Percentiles rank a stretch among this genome's conserved stretches.
phyloP scores from a whole-genome alignment of 2,329 filamentous ascomycete species.

The Graphilbum ipis-grandicollis region DNA sequence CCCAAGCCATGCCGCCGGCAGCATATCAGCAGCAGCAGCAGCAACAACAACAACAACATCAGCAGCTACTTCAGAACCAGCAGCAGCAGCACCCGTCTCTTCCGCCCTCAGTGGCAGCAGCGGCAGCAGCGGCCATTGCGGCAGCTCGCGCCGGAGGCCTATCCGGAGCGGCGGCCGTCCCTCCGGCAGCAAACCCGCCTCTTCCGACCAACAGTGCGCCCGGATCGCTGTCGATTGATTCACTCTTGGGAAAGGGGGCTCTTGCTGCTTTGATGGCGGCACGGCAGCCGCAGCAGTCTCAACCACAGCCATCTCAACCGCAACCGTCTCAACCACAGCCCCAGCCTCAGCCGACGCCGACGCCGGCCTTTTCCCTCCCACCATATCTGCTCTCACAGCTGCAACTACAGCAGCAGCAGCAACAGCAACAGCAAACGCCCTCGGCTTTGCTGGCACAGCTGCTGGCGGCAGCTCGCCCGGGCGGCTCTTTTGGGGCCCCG shows the following conservation, averaged over 20 bases:
- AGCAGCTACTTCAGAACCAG: neutral
- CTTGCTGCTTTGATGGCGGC: slow-evolving; percentile 37
- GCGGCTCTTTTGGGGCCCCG: slow-evolving; percentile 16
- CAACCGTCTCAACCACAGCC: slow-evolving; percentile 24
- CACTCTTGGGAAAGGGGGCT: slow-evolving; percentile 40
- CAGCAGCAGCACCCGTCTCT: slow-evolving; percentile 1
- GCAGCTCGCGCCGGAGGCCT: slow-evolving; percentile 12
- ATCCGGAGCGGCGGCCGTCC: slow-evolving; percentile 4
- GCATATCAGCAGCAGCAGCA: slow-evolving; percentile 5
- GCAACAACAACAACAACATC: slow-evolving; percentile 1
- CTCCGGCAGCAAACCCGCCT: neutral
- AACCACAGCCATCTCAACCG: slow-evolving; percentile 18
- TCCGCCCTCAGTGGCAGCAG: slow-evolving; percentile 13
- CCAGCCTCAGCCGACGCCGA: too few species aligned
- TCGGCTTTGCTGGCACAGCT: slow-evolving; percentile 7
- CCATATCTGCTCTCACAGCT: neutral
- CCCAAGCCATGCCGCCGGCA: slow-evolving; percentile 14
- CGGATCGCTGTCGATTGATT: slow-evolving; percentile 32
- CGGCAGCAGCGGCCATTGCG: slow-evolving; percentile 7
- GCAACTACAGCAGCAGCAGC: neutral
- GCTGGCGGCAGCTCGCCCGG: slow-evolving; percentile 1
- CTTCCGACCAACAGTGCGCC: slow-evolving; percentile 17
- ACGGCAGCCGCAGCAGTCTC: slow-evolving; percentile 24
- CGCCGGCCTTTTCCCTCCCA: neutral
- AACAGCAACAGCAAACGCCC: slow-evolving; percentile 6